These are phyloP conservation scores for Dictyostelium capitatum DNA, from an alignment of 78 protist species.

Conservation along the genomic window DNA sequence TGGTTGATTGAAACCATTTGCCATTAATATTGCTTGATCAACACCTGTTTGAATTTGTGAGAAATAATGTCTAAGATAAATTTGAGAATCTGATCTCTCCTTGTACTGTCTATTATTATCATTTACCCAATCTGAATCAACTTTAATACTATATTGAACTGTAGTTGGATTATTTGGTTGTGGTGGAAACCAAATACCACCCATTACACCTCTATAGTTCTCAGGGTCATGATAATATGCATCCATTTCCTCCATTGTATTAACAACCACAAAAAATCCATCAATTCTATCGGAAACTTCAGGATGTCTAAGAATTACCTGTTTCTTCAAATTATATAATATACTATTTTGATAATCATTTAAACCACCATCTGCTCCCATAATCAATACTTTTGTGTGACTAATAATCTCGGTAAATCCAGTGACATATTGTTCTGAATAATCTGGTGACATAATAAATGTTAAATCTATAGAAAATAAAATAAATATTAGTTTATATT, in stretches of 20 bases:
- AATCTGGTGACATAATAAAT: neutral
- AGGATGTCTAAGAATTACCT: neutral
- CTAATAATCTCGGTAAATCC: neutral
- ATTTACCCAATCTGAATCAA: conserved; percentile 5
- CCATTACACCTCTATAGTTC: neutral
- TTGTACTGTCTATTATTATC: neutral
- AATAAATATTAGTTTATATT: too few relatives aligned
- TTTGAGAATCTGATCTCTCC: neutral
- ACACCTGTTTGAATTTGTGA: conserved; percentile 10
- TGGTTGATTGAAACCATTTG: neutral
- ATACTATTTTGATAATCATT: neutral
- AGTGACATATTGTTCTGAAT: neutral
- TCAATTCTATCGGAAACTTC: neutral
- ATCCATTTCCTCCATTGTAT: conserved; percentile 11
- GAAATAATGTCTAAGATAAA: neutral
- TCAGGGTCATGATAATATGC: conserved; percentile 21
- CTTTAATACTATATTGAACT: conserved; percentile 11
- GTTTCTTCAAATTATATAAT: neutral
- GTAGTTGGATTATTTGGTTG: too few relatives aligned
- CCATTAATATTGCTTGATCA: conserved; percentile 31
- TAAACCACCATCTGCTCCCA: neutral
- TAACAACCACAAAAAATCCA: neutral
- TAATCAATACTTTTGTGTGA: neutral
- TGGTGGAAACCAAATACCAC: conserved; percentile 46
- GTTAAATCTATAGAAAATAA: neutral